Evolutionary conservation across 495 filamentous ascomycete genomes (phyloP), one percentile per base, ranked within the genome.

Genomic region (Patellaria atrata): DNA sequence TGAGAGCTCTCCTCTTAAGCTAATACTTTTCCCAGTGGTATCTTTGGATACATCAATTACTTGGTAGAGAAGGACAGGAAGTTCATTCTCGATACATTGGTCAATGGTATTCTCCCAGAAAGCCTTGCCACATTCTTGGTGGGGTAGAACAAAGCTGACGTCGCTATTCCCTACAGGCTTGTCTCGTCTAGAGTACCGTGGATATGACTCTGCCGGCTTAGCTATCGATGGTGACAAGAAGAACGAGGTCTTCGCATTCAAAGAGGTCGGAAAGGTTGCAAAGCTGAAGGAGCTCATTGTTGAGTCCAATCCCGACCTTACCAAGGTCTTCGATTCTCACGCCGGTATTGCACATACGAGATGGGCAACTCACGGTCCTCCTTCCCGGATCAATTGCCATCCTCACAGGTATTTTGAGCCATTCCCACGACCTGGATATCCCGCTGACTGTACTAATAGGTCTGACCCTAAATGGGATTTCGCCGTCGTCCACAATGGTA

Each of bases 171-270:
- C 8, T 27, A 23, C 37, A 81, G 83, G 82, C 48, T 76, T 91
- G 37, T 72, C 75, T 21, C 73, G 83, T 52, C 75, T 94, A 45
- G 86, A 94, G 60, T 94, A 94, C 61, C 81, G 86, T 54, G 86
- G 86, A 36, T 96, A 97, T 58, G 89, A 97, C 58, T 94, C 87
- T 40, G 91, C 89, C 40, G 89, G 89, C 59, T 66, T 97, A 40
- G 89, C 86, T 45, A 69, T 97, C 39, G 91, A 97, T 60, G 89
- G 91, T 40, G 79, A 96, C 73, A 94, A 93, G 71, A 93, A 93
- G 68, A 86, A 92, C 43, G 82, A 94, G 65, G 85, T 97, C 43
- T 73, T 81, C 48, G 86, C 91, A 17, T 96, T 82, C 71, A 97
- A 97, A 67, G 91, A 96, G 62, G 89, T 97, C 22, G 89, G 89